Evolutionary conservation across 768 basidiomycete species (phyloP), one percentile per base, ranked within the genome.

Genomic region (Saitozyma podzolica): DNA sequence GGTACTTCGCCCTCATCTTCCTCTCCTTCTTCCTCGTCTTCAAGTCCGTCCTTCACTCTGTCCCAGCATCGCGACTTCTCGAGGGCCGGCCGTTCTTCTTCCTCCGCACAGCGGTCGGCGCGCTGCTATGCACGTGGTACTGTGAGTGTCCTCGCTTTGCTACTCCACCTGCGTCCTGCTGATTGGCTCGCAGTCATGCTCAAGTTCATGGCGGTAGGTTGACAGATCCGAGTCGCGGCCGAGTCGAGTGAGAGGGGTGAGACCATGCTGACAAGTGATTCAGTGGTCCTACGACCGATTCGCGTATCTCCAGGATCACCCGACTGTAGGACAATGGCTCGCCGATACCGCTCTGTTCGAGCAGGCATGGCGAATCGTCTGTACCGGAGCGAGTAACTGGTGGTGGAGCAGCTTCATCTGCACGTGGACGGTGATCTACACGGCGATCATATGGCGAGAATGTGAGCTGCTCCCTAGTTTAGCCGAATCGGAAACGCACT

Each of bases 201-300:
- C 65, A 73, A 77, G 10, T 84, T 82, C 69, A 78, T 84, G 79
- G 54, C 59, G n/a, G 83, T 81, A 65, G 59, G 82, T 73, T 5
- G 29, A 29, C 29, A 7, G 9, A 6, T 47, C n/a, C 10, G 37
- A 14, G 8, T 37, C n/a, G 16, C 40, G 42, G 40, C 11, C 8
- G 20, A 39, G 19, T 8, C 40, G 9, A 20, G 40, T 45, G 40
- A 43, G 56, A 13, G 17, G 11, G n/a, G 39, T 40, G 10, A 48
- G 4, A 11, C 29, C 47, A 40, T 43, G 39, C 14, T 45, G 17
- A 50, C 42, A 11, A 52, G 19, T 14, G 37, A 13, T 63, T 20
- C 9, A 85, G 84, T 87, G 85, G 86, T 87, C 86, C 67, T 86
- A 85, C 63, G 39, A 58, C 11, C 76, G 84, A 59, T 84, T 84